These are phyloP conservation scores for Ormosia semicastrata DNA, from an alignment of 306 rosid species.

Conservation along the genomic window DNA sequence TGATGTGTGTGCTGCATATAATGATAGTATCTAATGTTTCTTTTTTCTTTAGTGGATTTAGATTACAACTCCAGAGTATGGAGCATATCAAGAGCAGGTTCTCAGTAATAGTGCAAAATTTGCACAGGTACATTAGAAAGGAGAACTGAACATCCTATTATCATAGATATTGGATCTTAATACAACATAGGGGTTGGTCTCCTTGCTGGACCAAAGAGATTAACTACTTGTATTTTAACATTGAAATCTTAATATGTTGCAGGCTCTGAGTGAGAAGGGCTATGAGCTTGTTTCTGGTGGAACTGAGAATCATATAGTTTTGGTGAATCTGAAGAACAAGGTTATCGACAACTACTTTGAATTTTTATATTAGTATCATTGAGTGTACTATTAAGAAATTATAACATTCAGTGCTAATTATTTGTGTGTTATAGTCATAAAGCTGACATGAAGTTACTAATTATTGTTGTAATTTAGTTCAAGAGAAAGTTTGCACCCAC, in stretches of 20 bases:
- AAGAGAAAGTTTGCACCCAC: not conserved
- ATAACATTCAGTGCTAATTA: not conserved
- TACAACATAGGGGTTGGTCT: too few species aligned
- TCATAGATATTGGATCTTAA: too few species aligned
- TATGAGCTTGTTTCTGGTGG: too few species aligned
- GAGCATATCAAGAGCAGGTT: conserved; percentile 94
- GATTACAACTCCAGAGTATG: conserved; percentile 89
- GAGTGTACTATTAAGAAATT: not conserved
- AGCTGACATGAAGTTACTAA: not conserved
- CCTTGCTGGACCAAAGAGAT: too few species aligned
- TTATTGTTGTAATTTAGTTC: not conserved
- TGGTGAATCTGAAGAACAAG: conserved; percentile 94
- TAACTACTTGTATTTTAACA: too few species aligned
- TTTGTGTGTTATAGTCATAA: not conserved
- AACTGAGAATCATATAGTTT: conserved; percentile 89
- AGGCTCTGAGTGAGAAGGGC: too few species aligned
- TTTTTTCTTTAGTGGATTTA: conserved; percentile 32
- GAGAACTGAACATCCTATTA: too few species aligned
- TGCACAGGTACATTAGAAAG: too few species aligned
- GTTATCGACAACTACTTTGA: conserved; percentile 32
- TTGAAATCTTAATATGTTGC: too few species aligned
- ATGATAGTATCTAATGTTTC: not conserved
- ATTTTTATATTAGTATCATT: not conserved
- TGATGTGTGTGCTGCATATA: not conserved
- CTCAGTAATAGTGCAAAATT: conserved; percentile 79